These are phyloP conservation scores for Darksidea phi DNA, from an alignment of 495 filamentous ascomycete species.

Conservation along the genomic window DNA sequence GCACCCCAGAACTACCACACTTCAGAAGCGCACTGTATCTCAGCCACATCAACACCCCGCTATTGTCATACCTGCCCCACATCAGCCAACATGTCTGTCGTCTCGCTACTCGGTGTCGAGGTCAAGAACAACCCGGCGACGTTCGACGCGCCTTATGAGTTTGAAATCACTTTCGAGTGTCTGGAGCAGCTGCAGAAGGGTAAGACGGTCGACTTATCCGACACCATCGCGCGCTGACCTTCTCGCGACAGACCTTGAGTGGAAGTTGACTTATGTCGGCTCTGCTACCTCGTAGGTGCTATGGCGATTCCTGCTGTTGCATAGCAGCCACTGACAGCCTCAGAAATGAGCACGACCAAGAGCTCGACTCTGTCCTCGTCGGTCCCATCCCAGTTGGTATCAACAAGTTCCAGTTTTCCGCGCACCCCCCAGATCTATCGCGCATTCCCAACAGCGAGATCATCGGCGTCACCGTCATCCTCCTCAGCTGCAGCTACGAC, in stretches of 20 bases:
- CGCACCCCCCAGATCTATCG: conserved; percentile 82
- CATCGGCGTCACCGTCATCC: conserved; percentile 93
- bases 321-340: conserved; percentile 28
- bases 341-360: conserved; percentile 91
- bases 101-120: conserved; percentile 90
- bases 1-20: neutral
- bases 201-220: conserved; percentile 39
- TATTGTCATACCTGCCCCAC: conserved; percentile 1
- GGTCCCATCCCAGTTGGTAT: conserved; percentile 94
- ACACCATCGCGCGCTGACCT: conserved; percentile 25
- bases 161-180: conserved; percentile 98
- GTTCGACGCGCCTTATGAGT: conserved; percentile 85
- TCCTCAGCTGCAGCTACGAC: conserved; percentile 95
- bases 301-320: conserved; percentile 21
- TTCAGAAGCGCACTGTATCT: neutral
- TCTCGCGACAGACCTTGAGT: conserved; percentile 78
- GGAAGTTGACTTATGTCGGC: conserved; percentile 98
- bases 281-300: conserved; percentile 85
- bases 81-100: conserved; percentile 78
- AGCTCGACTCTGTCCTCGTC: conserved; percentile 93
- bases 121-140: conserved; percentile 93
- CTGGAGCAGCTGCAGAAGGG: conserved; percentile 90
- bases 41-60: conserved; percentile 4
- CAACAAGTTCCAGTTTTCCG: conserved; percentile 98
- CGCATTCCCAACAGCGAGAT: conserved; percentile 93